Conservation (phyloP, 2,329 filamentous ascomycete genomes). For the Aspergillus pseudotamarii region DNA sequence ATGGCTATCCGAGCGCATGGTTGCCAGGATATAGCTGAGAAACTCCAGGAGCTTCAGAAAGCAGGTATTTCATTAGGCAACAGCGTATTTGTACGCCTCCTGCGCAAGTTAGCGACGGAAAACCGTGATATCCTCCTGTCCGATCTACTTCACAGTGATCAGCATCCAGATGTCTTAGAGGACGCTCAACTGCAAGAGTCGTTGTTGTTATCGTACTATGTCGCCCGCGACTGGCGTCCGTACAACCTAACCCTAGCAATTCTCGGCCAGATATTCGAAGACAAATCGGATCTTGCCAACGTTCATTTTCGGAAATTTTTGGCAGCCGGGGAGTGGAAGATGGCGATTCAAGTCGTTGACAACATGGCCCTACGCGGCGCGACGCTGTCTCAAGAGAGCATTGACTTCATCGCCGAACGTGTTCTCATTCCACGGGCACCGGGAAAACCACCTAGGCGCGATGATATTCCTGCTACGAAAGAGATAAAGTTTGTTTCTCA, state of each 20-base stretch:
- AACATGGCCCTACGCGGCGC: constrained; percentile 54
- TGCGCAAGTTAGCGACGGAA: constrained; percentile 65
- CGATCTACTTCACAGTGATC: constrained; percentile 60
- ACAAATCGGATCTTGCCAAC: constrained; percentile 35
- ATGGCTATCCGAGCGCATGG: constrained; percentile 68
- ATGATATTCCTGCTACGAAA: constrained; percentile 37
- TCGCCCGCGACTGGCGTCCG: constrained; percentile 53
- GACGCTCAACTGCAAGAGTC: constrained; percentile 57
- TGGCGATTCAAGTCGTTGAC: constrained; percentile 42
- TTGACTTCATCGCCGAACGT: constrained; percentile 46
- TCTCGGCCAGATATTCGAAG: constrained; percentile 45
- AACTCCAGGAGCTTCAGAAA: constrained; percentile 63
- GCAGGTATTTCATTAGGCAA: constrained; percentile 65
- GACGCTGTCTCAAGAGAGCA: constrained; percentile 47
- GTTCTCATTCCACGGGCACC: constrained; percentile 34
- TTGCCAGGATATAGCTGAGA: constrained; percentile 57
- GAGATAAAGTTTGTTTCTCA: constrained; percentile 50
- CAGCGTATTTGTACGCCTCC: constrained; percentile 66
- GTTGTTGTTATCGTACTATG: constrained; percentile 56
- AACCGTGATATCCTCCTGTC: constrained; percentile 57
- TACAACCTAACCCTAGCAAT: constrained; percentile 61
- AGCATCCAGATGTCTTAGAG: constrained; percentile 66
- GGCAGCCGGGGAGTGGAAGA: constrained; percentile 32
- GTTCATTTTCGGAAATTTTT: constrained; percentile 46
- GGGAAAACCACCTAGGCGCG: constrained; percentile 26